phyloP scores from a whole-genome alignment of 768 basidiomycete species.

The Lactarius vividus region DNA sequence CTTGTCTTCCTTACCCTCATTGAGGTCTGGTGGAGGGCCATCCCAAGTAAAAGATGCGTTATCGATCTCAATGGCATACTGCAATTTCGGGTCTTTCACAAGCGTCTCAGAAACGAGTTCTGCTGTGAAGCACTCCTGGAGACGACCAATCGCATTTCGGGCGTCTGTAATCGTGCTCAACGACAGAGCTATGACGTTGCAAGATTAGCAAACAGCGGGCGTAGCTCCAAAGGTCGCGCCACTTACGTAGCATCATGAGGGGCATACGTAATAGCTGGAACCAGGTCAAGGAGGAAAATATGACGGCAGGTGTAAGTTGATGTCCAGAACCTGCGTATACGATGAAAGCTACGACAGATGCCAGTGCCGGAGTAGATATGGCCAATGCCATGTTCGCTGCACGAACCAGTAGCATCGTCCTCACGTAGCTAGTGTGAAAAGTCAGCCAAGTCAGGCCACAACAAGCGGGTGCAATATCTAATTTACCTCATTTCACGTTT shows the following conservation, averaged over 20 bases:
- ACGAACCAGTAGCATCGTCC: slow-evolving; percentile 62
- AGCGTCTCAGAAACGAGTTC: slow-evolving; percentile 66
- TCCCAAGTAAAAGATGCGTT: slow-evolving; percentile 88
- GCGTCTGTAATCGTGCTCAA: slow-evolving; percentile 85
- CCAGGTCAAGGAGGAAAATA: slow-evolving; percentile 83
- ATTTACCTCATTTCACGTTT: slow-evolving; percentile 59
- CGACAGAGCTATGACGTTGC: slow-evolving; percentile 49
- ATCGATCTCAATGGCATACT: slow-evolving; percentile 64
- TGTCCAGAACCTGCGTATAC: slow-evolving; percentile 77
- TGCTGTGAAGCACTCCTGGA: slow-evolving; percentile 80
- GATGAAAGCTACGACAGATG: slow-evolving; percentile 74
- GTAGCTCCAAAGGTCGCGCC: background rate
- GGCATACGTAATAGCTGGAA: slow-evolving; percentile 84
- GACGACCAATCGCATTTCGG: slow-evolving; percentile 69
- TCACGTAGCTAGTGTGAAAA: slow-evolving; percentile 48
- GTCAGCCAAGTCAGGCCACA: background rate
- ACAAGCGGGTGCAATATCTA: background rate
- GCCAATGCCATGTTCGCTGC: slow-evolving; percentile 66
- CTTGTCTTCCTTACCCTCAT: slow-evolving; percentile 32
- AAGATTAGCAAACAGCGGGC: background rate
- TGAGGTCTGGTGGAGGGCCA: slow-evolving; percentile 55
- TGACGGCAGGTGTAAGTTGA: slow-evolving; percentile 58
- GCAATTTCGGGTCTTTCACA: slow-evolving; percentile 50
- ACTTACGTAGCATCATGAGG: slow-evolving; percentile 64
- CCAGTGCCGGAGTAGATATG: slow-evolving; percentile 70